These are phyloP conservation scores for Serendipita vermifera DNA, from an alignment of 768 basidiomycete genomes.

Conservation along the genomic window DNA sequence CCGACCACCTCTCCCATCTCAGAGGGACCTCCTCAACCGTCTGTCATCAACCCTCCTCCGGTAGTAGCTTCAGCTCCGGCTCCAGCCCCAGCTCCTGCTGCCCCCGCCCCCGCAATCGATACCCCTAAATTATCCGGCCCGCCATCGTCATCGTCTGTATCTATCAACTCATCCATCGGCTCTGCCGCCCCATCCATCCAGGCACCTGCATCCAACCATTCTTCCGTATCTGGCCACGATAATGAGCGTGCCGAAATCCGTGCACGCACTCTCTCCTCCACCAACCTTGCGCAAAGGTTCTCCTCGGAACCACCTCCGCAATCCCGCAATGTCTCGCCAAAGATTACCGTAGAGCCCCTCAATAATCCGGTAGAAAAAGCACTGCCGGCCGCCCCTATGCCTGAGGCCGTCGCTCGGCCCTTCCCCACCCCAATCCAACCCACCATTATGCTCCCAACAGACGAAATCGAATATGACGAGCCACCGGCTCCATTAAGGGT, in stretches of 20 bases:
- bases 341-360: not conserved
- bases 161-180: not conserved
- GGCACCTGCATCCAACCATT: not conserved
- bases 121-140: not conserved
- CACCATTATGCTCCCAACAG: not conserved
- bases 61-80: no score
- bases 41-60: no score
- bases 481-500: not conserved
- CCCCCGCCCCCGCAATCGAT: not conserved
- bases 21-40: not conserved
- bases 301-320: not conserved
- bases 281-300: not conserved
- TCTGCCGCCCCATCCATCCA: not conserved
- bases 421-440: not conserved
- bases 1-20: conserved; percentile 1
- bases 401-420: not conserved
- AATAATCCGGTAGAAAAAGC: not conserved
- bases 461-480: not conserved
- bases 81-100: not conserved
- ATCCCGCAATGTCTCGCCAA: not conserved
- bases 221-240: no score
- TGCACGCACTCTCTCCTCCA: not conserved
- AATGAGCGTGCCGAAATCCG: conserved; percentile 1
- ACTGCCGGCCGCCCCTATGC: not conserved
- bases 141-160: not conserved